Conservation (phyloP, 495 filamentous ascomycete species). For the Penicillium manginii region DNA sequence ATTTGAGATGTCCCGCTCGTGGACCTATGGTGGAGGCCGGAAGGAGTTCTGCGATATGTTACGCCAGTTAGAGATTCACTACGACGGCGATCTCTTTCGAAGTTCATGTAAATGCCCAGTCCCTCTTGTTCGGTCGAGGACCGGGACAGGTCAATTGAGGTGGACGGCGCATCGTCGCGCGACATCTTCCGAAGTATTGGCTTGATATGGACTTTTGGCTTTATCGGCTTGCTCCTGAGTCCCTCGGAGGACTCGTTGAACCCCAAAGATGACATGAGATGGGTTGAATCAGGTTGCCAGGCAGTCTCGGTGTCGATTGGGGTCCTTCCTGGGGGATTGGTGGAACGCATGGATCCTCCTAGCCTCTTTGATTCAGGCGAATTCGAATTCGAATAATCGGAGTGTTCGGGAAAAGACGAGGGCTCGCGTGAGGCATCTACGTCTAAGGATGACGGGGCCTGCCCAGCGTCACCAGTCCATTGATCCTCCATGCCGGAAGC, state of each 20-base stretch:
- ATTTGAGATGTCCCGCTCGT: conserved; percentile 61
- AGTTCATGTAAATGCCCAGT: conserved; percentile 56
- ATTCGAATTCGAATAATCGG: conserved; percentile 16
- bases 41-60: conserved; percentile 35
- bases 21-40: conserved; percentile 54
- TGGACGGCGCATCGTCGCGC: conserved; percentile 46
- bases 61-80: conserved; percentile 33
- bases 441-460: conserved; percentile 16
- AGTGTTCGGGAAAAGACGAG: conserved; percentile 23
- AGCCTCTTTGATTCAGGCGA: conserved; percentile 11
- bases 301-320: conserved; percentile 16
- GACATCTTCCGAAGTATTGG: conserved; percentile 60
- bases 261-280: conserved; percentile 11
- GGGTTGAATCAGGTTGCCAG: conserved; percentile 6
- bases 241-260: conserved; percentile 23
- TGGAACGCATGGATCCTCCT: conserved; percentile 16
- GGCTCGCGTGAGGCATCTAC: conserved; percentile 18
- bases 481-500: conserved; percentile 4
- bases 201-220: conserved; percentile 54
- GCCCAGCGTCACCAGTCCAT: conserved; percentile 12
- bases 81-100: conserved; percentile 42
- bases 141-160: conserved; percentile 57
- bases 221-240: conserved; percentile 30
- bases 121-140: conserved; percentile 60
- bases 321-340: conserved; percentile 13